Conservation (phyloP, 768 basidiomycete species). For the Suillus subalutaceus region DNA sequence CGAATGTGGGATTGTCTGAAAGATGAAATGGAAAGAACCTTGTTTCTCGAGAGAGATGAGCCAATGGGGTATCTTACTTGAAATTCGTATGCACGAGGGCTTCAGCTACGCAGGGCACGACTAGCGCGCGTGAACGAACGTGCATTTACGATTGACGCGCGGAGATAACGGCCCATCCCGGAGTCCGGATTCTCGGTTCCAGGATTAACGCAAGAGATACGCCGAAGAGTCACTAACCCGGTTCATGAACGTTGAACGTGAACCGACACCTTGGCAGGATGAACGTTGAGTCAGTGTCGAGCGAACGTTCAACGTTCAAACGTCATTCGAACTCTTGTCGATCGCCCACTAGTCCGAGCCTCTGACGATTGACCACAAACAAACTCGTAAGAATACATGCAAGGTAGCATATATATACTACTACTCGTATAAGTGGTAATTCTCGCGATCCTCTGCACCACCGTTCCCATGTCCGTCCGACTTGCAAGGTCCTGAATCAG, state of each 20-base stretch:
- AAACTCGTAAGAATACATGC: background rate
- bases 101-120: background rate
- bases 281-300: background rate
- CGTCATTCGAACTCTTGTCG: background rate
- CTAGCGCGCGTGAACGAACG: constrained; percentile 5
- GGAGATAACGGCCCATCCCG: background rate
- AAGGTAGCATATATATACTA: background rate
- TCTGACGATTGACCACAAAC: background rate
- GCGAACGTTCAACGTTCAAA: constrained; percentile 4
- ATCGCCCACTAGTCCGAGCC: background rate
- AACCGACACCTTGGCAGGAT: background rate
- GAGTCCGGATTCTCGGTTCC: background rate
- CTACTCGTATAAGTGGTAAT: background rate
- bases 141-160: constrained; percentile 6
- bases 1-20: constrained; percentile 1
- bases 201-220: background rate
- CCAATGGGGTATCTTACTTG: background rate
- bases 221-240: background rate
- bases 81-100: constrained; percentile 13
- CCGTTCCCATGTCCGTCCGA: no score
- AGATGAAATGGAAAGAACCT: background rate
- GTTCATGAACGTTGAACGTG: constrained; percentile 5
- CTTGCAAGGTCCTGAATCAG: no score
- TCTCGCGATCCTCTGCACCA: no score
- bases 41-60: background rate